Base-by-base conservation (phyloP, 2,329 filamentous ascomycete genomes). In the Ophiostoma fasciatum region DNA sequence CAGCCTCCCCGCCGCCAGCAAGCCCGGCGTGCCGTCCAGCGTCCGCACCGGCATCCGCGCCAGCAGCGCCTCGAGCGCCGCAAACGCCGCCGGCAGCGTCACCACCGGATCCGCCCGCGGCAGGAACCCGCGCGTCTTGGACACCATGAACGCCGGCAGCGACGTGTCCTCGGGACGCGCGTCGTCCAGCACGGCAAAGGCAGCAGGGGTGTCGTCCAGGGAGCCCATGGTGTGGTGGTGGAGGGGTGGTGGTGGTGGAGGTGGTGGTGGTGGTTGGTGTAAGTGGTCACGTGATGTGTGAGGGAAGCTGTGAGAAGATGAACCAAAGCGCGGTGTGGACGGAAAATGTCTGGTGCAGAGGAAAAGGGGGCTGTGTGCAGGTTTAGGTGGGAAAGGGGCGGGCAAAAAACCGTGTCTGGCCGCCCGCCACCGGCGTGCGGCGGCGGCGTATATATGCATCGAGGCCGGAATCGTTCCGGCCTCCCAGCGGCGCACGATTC, bases 1-100 rank as follows among this genome's bases (percentile, higher is more conserved):
- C 12, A 94, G 72, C 49, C 71, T 67, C 53, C 73, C 78, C 11
- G 63, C 67, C 15, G 82, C 83, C 32, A 94, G 70, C 7, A 94
- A 69, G 15, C 87, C 87, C 1, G 83, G 77, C 25, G 67, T 63
- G 2, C 85, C 85, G 40, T 78, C 73, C 8, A 68, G 58, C 34
- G 72, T 90, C 60, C 73, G 73, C 54, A 94, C 78, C 19, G 87
- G 83, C 72, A 90, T 82, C 41, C 76, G 73, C 40, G 74, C 65
- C 22, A 88, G 67, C 42, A 93, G 66, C 18, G 72, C 73, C 55
- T 82, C 75, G 23, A 93, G 64, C 4, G 71, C 60, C 25, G 74
- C 68, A 52, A 94, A 94, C 53, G 79, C 79, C 12, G 64, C 46
- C 15, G 87, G 85, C 0, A 94, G 71, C 9, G 64, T 55, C 33